A percentile compares a stretch with the other conserved stretches of the same genome.
phyloP scores from a whole-genome alignment of 176 grass and related monocot genomes.

The Musa beccarii region DNA sequence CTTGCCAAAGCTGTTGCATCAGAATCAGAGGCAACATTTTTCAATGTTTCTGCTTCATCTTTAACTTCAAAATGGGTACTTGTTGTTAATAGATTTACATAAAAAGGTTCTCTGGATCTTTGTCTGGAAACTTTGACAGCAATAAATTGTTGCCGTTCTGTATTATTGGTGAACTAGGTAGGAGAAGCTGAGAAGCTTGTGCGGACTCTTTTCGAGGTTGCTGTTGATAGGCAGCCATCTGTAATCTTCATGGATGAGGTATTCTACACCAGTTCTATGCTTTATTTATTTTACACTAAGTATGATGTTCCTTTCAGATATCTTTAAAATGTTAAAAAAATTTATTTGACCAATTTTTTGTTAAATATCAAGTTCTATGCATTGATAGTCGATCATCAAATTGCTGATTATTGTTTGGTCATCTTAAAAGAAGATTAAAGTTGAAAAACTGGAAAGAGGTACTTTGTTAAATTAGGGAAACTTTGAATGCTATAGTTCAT shows the following conservation, averaged over 20 bases:
- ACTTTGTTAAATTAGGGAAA: background rate
- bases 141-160: background rate
- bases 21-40: conserved; percentile 98
- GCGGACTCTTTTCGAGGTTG: conserved; percentile 85
- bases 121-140: background rate
- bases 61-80: conserved; percentile 97
- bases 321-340: background rate
- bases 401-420: too few relatives aligned
- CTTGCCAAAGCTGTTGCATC: conserved; percentile 99
- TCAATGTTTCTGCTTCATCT: conserved; percentile 90
- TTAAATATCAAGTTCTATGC: too few relatives aligned
- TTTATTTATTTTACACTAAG: background rate
- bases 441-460: background rate
- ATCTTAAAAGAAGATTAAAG: background rate
- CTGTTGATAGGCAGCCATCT: conserved; percentile 72
- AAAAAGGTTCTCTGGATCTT: background rate
- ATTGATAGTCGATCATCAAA: too few relatives aligned
- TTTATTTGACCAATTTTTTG: background rate
- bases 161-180: conserved; percentile 50
- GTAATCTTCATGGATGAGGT: conserved; percentile 96
- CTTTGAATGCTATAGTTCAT: background rate
- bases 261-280: background rate
- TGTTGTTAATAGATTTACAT: background rate
- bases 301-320: background rate
- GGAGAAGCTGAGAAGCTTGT: conserved; percentile 99